Evolutionary conservation across 805 yeast genomes (phyloP).

Genomic region (Candida silvicultrix): DNA sequence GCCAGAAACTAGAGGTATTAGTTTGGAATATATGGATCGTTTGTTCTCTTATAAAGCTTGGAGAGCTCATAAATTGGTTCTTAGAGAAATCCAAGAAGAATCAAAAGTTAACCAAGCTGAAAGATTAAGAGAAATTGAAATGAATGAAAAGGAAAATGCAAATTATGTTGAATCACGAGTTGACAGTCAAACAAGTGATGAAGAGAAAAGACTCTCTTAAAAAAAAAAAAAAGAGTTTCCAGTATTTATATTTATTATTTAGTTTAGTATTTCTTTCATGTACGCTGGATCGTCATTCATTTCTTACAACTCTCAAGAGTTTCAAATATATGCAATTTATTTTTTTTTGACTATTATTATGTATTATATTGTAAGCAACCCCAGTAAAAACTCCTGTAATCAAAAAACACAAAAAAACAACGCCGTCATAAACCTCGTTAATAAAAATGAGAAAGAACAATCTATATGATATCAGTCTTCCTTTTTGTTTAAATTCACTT

Average conservation of each 20-base stretch:
- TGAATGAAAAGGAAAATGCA: not conserved
- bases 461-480: too few relatives aligned
- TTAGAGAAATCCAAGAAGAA: not conserved
- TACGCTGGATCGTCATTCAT: not conserved
- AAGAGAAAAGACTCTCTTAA: not conserved
- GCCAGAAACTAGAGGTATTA: conserved; percentile 41
- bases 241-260: too few relatives aligned
- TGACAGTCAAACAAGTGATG: too few relatives aligned
- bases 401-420: too few relatives aligned
- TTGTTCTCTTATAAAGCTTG: conserved; percentile 16
- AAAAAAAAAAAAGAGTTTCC: too few relatives aligned
- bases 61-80: conserved; percentile 11
- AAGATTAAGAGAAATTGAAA: not conserved
- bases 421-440: too few relatives aligned
- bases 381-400: too few relatives aligned
- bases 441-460: too few relatives aligned
- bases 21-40: conserved; percentile 38
- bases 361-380: too few relatives aligned
- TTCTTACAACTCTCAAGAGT: not conserved
- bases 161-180: not conserved
- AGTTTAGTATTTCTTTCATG: not conserved
- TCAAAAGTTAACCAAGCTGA: not conserved
- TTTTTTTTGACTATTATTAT: too few relatives aligned
- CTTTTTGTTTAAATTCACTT: not conserved
- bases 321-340: not conserved